Evolutionary conservation across 768 basidiomycete species (phyloP), one percentile per base, ranked within the genome.

Genomic region (Lactarius hengduanensis): DNA sequence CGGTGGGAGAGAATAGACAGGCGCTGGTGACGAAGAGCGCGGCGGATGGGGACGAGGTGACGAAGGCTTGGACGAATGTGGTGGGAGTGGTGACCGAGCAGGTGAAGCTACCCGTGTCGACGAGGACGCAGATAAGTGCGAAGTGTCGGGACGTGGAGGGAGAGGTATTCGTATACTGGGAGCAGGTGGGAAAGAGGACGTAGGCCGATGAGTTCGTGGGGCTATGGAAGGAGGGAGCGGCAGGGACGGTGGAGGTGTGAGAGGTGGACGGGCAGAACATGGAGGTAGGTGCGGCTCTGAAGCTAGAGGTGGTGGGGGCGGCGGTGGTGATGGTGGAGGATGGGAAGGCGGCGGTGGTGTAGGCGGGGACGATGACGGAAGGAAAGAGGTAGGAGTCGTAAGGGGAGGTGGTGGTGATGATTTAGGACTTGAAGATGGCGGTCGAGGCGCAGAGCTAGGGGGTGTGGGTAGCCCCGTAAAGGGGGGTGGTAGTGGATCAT

Each of bases 1-100:
- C 2, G 80, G 77, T 15, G 81, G 77, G 15, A 80, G 75, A 8
- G 80, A 79, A 69, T 80, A 81, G 0, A 73, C 59, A 47, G 62
- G 41, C n/a, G 54, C 30, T 36, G 71, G 69, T 26, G 72, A 64
- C 10, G 68, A 57, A 22, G 65, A 40, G 4, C 63, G 69, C 13
- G 63, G 72, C 47, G 41, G 65, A 63, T 20, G 72, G 55, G 45
- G 61, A 63, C 26, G 68, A 64, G 59, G 70, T 47, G 38, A 64
- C 32, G 47, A 70, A 55, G 61, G 70, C 68, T 70, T 75, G 65
- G 74, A 75, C 59, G 73, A 73, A 57, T 73, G 78, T 69, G 67
- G 70, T 4, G 71, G 71, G 47, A 67, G 68, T 32, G 69, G 69
- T 40, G 74, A 67, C 62, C 61, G 68, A 22, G 54, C 57, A 18